Conservation (phyloP, 140 eudicot genomes). For the Erigeron philadelphicus region DNA sequence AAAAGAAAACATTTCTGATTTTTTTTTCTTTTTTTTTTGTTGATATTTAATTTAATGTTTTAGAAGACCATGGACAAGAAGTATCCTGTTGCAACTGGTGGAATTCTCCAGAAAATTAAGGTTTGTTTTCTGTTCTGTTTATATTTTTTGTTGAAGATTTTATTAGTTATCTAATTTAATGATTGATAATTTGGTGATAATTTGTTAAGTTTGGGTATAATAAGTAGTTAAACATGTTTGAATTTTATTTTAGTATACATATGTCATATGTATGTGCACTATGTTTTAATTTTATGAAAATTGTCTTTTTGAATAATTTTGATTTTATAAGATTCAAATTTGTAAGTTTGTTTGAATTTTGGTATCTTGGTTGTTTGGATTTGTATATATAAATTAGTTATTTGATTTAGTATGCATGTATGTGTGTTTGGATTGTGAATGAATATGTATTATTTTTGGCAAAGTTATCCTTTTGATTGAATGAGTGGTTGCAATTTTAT, state of each 20-base stretch:
- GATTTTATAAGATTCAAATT: neutral
- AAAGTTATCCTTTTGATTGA: neutral
- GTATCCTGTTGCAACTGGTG: slow-evolving; percentile 32
- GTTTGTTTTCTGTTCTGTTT: slow-evolving; percentile 12
- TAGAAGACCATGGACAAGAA: slow-evolving; percentile 26
- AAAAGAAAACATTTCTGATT: slow-evolving; percentile 9
- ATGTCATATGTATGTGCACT: no score
- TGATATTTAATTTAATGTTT: neutral
- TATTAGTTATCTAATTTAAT: neutral
- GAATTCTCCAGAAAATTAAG: slow-evolving; percentile 40
- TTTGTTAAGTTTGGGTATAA: neutral
- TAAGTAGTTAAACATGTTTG: neutral
- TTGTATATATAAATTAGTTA: no score
- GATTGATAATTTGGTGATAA: neutral
- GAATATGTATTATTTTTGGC: slow-evolving; percentile 5
- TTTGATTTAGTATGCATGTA: no score
- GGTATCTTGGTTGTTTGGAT: neutral
- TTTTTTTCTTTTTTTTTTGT: slow-evolving; percentile 1
- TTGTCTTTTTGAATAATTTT: no score
- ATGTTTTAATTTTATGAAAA: no score
- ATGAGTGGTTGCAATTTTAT: slow-evolving; percentile 21
- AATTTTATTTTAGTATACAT: neutral
- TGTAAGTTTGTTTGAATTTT: neutral
- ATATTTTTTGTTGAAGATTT: neutral
- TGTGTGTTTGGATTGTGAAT: slow-evolving; percentile 1